Percentiles rank a stretch among this genome's conserved stretches.
Evolutionary conservation across 768 basidiomycete genomes (phyloP).

Genomic region (Tylopilus sp.): DNA sequence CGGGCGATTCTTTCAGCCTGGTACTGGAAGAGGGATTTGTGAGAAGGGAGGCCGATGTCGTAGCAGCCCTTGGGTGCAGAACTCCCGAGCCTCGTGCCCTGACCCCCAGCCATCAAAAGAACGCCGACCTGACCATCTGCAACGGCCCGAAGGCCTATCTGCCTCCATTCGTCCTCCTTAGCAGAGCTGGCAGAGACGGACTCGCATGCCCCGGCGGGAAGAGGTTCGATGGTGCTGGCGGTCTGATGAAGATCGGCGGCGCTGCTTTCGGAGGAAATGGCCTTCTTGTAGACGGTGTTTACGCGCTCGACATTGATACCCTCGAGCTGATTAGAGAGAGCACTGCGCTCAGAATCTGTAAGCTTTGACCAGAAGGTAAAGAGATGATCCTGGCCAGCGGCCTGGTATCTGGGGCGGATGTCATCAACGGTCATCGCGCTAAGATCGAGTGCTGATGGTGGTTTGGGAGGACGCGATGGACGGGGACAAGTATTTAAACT

Average conservation of each 20-base stretch:
- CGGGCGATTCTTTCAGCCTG: slow-evolving; percentile 95
- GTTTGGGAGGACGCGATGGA: neutral
- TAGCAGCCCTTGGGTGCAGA: slow-evolving; percentile 96
- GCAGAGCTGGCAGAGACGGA: slow-evolving; percentile 51
- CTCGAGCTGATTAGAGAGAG: slow-evolving; percentile 69
- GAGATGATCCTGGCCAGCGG: slow-evolving; percentile 86
- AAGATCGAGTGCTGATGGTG: neutral
- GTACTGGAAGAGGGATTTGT: slow-evolving; percentile 92
- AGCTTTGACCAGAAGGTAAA: slow-evolving; percentile 84
- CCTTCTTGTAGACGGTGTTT: slow-evolving; percentile 81
- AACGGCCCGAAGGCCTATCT: slow-evolving; percentile 76
- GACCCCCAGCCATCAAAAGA: slow-evolving; percentile 95
- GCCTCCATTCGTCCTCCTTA: slow-evolving; percentile 72
- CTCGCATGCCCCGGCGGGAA: slow-evolving; percentile 74
- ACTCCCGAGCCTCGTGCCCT: slow-evolving; percentile 92
- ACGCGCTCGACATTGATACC: slow-evolving; percentile 86
- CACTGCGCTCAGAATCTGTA: slow-evolving; percentile 54
- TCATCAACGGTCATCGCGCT: slow-evolving; percentile 51
- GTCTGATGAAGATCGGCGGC: slow-evolving; percentile 37
- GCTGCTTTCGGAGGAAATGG: slow-evolving; percentile 62
- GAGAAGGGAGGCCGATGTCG: slow-evolving; percentile 91
- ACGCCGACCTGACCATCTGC: slow-evolving; percentile 86
- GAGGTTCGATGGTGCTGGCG: slow-evolving; percentile 65
- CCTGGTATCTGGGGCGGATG: slow-evolving; percentile 62
- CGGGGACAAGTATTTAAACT: slow-evolving; percentile 12